Conservation (phyloP, 2,329 filamentous ascomycete genomes). For the Talaromyces sp. region DNA sequence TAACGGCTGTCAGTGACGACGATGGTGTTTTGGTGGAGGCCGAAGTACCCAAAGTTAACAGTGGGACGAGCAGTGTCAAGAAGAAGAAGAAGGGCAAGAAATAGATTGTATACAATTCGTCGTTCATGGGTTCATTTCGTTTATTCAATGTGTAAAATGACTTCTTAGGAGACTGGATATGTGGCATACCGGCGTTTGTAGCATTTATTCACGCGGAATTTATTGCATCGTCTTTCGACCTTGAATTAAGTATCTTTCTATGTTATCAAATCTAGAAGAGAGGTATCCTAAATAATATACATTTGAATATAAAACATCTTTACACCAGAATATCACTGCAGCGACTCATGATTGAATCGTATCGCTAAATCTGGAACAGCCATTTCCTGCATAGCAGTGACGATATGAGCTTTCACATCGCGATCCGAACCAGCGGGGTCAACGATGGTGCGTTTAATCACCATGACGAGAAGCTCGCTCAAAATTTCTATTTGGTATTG, state of each 20-base stretch:
- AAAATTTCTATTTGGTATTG: constrained; percentile 44
- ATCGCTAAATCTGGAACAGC: constrained; percentile 25
- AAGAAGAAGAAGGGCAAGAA: constrained; percentile 51
- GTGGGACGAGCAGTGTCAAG: constrained; percentile 31
- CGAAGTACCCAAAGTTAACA: constrained; percentile 44
- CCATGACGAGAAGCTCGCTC: constrained; percentile 38
- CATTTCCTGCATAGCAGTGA: constrained; percentile 38
- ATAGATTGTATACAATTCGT: constrained; percentile 24
- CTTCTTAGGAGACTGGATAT: constrained; percentile 6
- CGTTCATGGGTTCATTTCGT: not conserved
- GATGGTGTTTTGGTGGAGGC: constrained; percentile 75
- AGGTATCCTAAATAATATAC: constrained; percentile 2
- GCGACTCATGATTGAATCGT: constrained; percentile 4
- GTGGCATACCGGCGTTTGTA: constrained; percentile 3
- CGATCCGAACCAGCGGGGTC: constrained; percentile 18
- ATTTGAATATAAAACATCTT: not conserved
- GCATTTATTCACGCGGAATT: not conserved
- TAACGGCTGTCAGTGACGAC: constrained; percentile 54
- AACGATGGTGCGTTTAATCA: constrained; percentile 34
- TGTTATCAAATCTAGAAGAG: not conserved
- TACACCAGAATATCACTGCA: not conserved
- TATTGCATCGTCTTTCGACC: not conserved
- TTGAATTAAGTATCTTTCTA: not conserved
- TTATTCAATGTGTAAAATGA: constrained; percentile 12
- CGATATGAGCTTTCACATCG: constrained; percentile 34